Percentiles rank a stretch among this genome's conserved stretches.
Conservation (phyloP, 768 basidiomycete species). For the Pseudohyphozyma bogoriensis region DNA sequence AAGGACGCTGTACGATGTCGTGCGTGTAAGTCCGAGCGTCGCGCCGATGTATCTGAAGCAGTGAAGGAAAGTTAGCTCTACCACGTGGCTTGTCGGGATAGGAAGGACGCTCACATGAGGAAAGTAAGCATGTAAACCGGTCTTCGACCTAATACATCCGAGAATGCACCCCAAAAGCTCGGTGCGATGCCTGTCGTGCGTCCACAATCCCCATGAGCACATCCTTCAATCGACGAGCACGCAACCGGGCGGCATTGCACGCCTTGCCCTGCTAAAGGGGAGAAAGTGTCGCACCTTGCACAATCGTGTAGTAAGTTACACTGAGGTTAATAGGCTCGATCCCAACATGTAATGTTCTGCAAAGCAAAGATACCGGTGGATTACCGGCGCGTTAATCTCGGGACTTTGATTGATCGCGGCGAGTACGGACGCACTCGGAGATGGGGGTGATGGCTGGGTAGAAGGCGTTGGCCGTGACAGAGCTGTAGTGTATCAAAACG, state of each 20-base stretch:
- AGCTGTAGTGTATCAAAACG: too few species aligned
- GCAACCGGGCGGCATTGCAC: neutral
- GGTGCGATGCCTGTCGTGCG: slow-evolving; percentile 2
- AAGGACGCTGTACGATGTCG: slow-evolving; percentile 13
- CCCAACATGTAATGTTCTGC: neutral
- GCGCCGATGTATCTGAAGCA: slow-evolving; percentile 21
- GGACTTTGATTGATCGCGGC: too few species aligned
- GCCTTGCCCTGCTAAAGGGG: neutral
- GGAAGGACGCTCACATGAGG: slow-evolving; percentile 16
- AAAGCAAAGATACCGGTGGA: too few species aligned
- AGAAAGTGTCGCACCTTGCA: slow-evolving; percentile 9
- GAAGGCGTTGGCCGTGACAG: slow-evolving; percentile 25
- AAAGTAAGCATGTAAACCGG: slow-evolving; percentile 17
- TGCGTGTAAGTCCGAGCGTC: slow-evolving; percentile 23
- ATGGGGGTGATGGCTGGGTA: slow-evolving; percentile 25
- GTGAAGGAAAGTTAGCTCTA: neutral
- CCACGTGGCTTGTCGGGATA: neutral
- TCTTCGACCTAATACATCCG: slow-evolving; percentile 20
- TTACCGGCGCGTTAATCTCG: too few species aligned
- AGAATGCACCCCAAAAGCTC: slow-evolving; percentile 17
- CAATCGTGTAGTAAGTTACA: slow-evolving; percentile 23
- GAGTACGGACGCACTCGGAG: neutral
- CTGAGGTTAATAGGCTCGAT: slow-evolving; percentile 14
- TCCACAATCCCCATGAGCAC: neutral
- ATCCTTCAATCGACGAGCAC: neutral